Conservation (phyloP, 2,329 filamentous ascomycete species). For the Acephala macrosclerotiorum region DNA sequence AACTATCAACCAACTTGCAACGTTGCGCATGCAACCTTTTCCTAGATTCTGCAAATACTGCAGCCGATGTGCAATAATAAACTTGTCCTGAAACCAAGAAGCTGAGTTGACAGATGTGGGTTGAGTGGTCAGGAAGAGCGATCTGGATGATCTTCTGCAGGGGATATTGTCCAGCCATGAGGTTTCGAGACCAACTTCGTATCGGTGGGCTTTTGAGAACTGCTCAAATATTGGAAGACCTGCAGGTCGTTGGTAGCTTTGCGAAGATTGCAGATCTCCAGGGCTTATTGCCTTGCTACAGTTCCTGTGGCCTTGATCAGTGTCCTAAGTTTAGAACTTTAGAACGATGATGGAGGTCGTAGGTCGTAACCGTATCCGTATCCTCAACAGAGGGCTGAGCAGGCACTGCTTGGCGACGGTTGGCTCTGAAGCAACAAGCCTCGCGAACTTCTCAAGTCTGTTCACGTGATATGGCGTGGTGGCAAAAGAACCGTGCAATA, state of each 20-base stretch:
- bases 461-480: not conserved
- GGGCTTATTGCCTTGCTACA: not conserved
- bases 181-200: not conserved
- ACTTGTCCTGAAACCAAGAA: not conserved
- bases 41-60: not conserved
- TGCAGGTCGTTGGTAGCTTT: not conserved
- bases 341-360: not conserved
- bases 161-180: not conserved
- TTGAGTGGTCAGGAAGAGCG: not conserved
- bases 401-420: not conserved
- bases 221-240: not conserved
- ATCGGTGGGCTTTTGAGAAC: not conserved
- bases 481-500: not conserved
- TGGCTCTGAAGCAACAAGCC: not conserved
- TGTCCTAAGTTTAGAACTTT: constrained; percentile 2
- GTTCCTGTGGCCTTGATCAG: not conserved
- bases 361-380: constrained; percentile 5
- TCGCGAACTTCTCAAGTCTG: not conserved
- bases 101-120: not conserved
- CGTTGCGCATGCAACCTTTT: not conserved
- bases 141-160: constrained; percentile 3
- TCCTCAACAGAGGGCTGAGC: not conserved
- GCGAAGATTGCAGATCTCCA: not conserved
- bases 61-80: not conserved
- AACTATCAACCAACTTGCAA: not conserved